Evolutionary conservation across 2,329 filamentous ascomycete species (phyloP).

Genomic region (Nakataea oryzae): DNA sequence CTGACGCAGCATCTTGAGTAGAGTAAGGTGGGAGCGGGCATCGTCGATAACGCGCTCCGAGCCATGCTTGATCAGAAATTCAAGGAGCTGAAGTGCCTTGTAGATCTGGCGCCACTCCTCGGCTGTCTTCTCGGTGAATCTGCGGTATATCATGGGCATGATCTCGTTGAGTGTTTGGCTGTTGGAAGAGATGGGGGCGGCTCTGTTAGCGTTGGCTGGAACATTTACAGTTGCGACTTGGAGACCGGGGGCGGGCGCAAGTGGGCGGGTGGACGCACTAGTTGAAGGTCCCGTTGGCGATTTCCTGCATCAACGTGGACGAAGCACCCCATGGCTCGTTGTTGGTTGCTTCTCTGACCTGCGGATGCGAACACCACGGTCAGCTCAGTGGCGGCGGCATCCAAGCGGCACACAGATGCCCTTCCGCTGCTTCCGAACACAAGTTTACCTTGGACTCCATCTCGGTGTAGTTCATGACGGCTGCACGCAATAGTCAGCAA

Average conservation of each 20-base stretch:
- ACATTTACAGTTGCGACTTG: background rate
- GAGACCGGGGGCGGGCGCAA: background rate
- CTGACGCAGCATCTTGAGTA: constrained; percentile 96
- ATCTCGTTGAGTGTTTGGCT: constrained; percentile 97
- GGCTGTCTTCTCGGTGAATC: constrained; percentile 95
- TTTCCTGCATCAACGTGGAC: constrained; percentile 87
- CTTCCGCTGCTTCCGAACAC: background rate
- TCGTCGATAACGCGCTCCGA: constrained; percentile 97
- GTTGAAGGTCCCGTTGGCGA: constrained; percentile 94
- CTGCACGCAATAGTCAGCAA: constrained; percentile 29
- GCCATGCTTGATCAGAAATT: constrained; percentile 93
- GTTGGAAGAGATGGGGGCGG: constrained; percentile 5
- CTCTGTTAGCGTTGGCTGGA: background rate
- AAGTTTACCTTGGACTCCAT: constrained; percentile 61
- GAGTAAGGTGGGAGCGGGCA: constrained; percentile 84
- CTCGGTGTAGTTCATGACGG: constrained; percentile 96
- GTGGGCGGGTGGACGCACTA: constrained; percentile 54
- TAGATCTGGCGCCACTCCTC: constrained; percentile 99
- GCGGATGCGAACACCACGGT: constrained; percentile 8
- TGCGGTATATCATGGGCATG: constrained; percentile 99
- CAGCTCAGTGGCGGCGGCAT: constrained; percentile 2
- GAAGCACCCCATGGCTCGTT: constrained; percentile 95
- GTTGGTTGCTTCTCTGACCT: constrained; percentile 97
- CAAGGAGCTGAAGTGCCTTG: constrained; percentile 91
- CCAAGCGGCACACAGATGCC: constrained; percentile 1